Evolutionary conservation across 345 rosid genomes (phyloP), one percentile per base, ranked within the genome.

Genomic region (Syzygium jambos): DNA sequence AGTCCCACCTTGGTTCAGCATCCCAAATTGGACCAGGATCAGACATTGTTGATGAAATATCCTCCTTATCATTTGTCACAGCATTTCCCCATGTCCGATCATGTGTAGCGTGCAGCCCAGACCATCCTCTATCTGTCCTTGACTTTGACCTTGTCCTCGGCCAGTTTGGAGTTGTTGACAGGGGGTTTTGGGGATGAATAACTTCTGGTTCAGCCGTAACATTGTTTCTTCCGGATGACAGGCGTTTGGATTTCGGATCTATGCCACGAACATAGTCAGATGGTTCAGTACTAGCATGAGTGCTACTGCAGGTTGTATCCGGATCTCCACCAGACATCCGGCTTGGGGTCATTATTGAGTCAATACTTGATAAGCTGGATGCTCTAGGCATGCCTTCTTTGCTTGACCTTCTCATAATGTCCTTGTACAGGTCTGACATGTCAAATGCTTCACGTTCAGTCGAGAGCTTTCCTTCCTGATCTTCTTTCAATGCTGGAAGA

Each of bases 1-100:
- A 22, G 89, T 96, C 99, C 99, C 99, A 95, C 91, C 93, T 98
- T 30, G 99, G 99, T 89, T 93, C 99, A 51, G 98, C 91, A 91
- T 98, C 99, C 99, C 99, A 98, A 80, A 98, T 98, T 16, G 99
- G 98, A 92, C 99, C 99, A 34, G 99, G 99, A 91, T 96, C 98
- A 59, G 99, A 98, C 87, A 98, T 90, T 55, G 99, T 96, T 30
- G 99, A 98, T 56, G 99, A 98, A 65, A 94, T 94, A 88, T 98
- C 99, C 91, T 98, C 99, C 90, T 94, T 94, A 89, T 98, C 99
- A 90, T 95, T 93, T 87, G 93, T 92, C 59, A 91, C 94, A 11
- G 93, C 88, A 91, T 94, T 96, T 83, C 98, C 98, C 98, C 97
- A 94, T 56, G 99, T 93, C 88, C 94, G 93, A 92, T 94, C 99